Evolutionary conservation across 257 asterid genomes (phyloP).

Genomic region (Solanum verrucosum): DNA sequence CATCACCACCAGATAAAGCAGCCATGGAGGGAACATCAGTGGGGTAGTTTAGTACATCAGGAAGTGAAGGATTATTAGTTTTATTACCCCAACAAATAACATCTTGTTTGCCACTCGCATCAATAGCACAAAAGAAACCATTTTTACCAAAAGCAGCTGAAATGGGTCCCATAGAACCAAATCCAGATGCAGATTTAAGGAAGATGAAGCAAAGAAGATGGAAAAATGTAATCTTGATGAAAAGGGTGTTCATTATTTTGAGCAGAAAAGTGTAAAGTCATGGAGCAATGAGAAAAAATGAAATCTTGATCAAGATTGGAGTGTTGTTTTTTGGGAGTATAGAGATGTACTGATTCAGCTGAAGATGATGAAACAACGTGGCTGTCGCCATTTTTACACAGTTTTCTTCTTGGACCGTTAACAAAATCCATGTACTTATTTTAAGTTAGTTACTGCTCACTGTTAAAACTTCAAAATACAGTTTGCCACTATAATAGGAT

Average conservation of each 20-base stretch:
- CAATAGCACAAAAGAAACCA: slow-evolving; percentile 79
- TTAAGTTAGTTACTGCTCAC: not conserved
- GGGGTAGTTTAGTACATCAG: slow-evolving; percentile 1
- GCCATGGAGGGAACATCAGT: slow-evolving; percentile 52
- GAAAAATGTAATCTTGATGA: not conserved
- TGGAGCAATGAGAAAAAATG: not conserved
- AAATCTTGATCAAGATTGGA: not conserved
- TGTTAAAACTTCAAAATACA: not conserved
- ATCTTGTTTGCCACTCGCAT: slow-evolving; percentile 85
- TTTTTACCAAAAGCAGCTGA: slow-evolving; percentile 67
- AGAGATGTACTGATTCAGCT: not conserved
- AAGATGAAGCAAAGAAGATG: not conserved
- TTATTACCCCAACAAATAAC: slow-evolving; percentile 84
- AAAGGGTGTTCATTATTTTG: slow-evolving; percentile 3
- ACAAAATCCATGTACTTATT: not conserved
- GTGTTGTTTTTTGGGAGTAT: not conserved
- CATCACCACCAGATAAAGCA: slow-evolving; percentile 75
- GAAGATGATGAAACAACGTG: slow-evolving; percentile 27
- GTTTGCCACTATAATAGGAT: not conserved
- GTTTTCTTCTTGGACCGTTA: slow-evolving; percentile 1
- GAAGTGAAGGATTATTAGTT: slow-evolving; percentile 14
- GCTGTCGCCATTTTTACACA: slow-evolving; percentile 31
- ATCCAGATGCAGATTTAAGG: slow-evolving; percentile 40
- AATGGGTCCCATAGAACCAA: slow-evolving; percentile 84
- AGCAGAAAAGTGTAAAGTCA: slow-evolving; percentile 7